phyloP scores from a whole-genome alignment of 805 yeast genomes.

The Ogataea siamensis region DNA sequence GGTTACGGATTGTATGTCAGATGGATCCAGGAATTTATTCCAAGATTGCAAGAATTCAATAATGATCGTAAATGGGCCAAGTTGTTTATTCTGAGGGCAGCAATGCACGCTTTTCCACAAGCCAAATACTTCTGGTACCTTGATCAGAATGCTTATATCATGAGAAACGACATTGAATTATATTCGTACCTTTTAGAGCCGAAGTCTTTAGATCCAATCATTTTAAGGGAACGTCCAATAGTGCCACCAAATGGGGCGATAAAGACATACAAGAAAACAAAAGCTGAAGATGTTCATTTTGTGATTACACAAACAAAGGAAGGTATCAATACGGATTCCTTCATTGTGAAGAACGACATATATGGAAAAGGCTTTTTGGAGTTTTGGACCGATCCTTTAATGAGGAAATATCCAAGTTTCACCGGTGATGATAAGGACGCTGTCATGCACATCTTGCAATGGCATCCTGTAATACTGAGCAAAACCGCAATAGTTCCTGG shows the following conservation, averaged over 20 bases:
- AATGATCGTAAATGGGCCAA: conserved; percentile 61
- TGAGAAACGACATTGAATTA: conserved; percentile 65
- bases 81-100: conserved; percentile 67
- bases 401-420: conserved; percentile 64
- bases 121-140: conserved; percentile 91
- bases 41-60: conserved; percentile 48
- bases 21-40: conserved; percentile 81
- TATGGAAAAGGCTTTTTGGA: conserved; percentile 72
- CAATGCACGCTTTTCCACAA: conserved; percentile 89
- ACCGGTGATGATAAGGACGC: conserved; percentile 62
- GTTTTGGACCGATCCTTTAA: conserved; percentile 72
- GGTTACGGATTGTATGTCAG: conserved; percentile 81
- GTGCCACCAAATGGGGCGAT: conserved; percentile 66
- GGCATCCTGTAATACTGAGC: conserved; percentile 85
- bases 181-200: conserved; percentile 57
- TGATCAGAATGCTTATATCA: conserved; percentile 73
- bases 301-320: conserved; percentile 68
- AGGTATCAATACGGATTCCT: conserved; percentile 66
- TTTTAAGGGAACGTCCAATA: conserved; percentile 70
- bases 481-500: conserved; percentile 72
- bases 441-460: conserved; percentile 81
- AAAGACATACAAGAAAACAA: conserved; percentile 61
- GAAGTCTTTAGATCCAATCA: conserved; percentile 57
- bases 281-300: conserved; percentile 53
- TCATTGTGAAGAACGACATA: conserved; percentile 65